Evolutionary conservation across 306 rosid species (phyloP), one percentile per base, ranked within the genome.

Genomic region (Vigna mungo): DNA sequence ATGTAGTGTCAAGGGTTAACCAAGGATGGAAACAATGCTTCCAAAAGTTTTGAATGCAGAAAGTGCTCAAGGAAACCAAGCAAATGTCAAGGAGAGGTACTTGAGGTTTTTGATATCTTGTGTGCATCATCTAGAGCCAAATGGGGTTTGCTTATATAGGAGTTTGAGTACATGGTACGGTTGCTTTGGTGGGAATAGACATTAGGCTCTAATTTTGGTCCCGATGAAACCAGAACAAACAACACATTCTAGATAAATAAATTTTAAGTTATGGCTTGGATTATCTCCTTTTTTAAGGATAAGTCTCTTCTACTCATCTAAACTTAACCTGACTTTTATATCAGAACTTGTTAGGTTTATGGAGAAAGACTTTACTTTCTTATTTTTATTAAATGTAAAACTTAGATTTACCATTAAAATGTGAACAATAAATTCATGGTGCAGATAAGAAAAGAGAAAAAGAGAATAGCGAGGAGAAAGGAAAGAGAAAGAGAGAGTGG

Each of bases 61-160:
- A 25, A 15, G 7, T 20, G 72, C 4, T 37, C 20, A 43, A 17
- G 68, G 64, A 58, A 54, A 12, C 13, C 13, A 9, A 54, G 60
- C 9, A 60, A 69, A 47, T 46, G 74, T 80, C 6, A 1, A 12
- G n/a, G 79, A 9, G 72, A 58, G 36, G 30, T 49, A 59, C 8
- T 76, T 76, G 27, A 16, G 70, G 69, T 54, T 80, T 21, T 84
- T 80, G 53, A 2, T 54, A 23, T 75, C 71, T 71, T 88, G n/a
- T 85, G 74, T 84, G 88, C 9, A 68, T 74, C 58, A 62, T 10
- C 51, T 41, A 68, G 74, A 77, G 70, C 44, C 51, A 62, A 63
- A 23, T 60, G 81, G 75, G 63, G n/a, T 43, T 56, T 72, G 56
- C 63, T 83, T 89, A 88, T 86, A 91, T 91, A 91, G 90, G 81